A percentile compares a stretch with the other conserved stretches of the same genome.
Conservation (phyloP, 805 yeast genomes). For the Lipomyces oligophaga region DNA sequence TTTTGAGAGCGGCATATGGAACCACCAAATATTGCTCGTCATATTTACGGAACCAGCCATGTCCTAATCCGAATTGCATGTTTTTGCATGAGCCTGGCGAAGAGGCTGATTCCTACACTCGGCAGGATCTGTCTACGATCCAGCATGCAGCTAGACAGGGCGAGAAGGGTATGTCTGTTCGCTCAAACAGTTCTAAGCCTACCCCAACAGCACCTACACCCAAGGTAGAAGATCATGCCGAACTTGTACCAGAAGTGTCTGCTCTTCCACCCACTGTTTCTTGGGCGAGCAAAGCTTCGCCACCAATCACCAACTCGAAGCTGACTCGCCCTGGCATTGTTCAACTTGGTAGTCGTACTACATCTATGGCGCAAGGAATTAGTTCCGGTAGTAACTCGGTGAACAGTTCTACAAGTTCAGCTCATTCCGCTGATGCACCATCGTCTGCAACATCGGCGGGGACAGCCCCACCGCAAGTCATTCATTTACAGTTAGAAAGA, state of each 20-base stretch:
- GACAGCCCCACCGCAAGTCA: neutral
- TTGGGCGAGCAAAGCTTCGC: conserved; percentile 50
- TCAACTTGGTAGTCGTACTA: conserved; percentile 38
- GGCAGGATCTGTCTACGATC: conserved; percentile 79
- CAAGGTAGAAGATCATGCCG: conserved; percentile 13
- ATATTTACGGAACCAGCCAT: conserved; percentile 86
- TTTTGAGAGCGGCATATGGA: conserved; percentile 90
- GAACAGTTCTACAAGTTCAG: neutral
- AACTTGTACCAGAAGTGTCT: conserved; percentile 39
- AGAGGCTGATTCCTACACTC: conserved; percentile 94
- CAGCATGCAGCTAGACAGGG: conserved; percentile 41
- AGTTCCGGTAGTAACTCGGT: neutral
- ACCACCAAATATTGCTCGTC: conserved; percentile 98
- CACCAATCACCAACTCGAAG: conserved; percentile 34
- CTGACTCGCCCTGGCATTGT: conserved; percentile 4
- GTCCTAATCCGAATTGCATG: conserved; percentile 99
- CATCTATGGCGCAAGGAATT: conserved; percentile 40
- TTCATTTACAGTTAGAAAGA: conserved; percentile 3
- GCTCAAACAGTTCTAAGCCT: neutral
- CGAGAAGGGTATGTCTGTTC: conserved; percentile 28
- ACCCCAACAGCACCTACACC: conserved; percentile 8
- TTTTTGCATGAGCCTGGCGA: conserved; percentile 98
- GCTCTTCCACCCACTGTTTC: conserved; percentile 70
- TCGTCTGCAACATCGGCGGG: neutral
- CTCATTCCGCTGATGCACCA: neutral